Conservation (phyloP, 2,329 filamentous ascomycete species). For the Fusarium longipes region DNA sequence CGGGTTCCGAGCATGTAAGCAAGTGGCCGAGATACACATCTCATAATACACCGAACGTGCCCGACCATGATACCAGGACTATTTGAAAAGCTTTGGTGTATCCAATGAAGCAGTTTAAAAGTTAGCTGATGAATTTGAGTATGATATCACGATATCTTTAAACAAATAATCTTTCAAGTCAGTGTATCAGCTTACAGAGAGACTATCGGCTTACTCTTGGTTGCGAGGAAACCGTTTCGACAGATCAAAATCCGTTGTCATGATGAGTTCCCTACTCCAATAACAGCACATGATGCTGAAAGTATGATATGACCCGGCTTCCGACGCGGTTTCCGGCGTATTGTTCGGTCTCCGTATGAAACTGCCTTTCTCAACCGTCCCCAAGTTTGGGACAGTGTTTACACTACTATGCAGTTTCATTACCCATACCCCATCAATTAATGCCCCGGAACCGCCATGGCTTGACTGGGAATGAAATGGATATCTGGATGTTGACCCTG, state of each 20-base stretch:
- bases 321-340: slow-evolving; percentile 34
- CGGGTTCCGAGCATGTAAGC: slow-evolving; percentile 35
- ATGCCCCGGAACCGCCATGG: slow-evolving; percentile 15
- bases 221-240: background rate
- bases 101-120: background rate
- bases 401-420: slow-evolving; percentile 11
- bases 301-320: slow-evolving; percentile 23
- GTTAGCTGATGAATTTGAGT: background rate
- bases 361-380: slow-evolving; percentile 24
- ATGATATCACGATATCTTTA: background rate
- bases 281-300: background rate
- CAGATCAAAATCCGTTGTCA: background rate
- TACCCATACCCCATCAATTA: slow-evolving; percentile 24
- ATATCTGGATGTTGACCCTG: background rate
- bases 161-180: background rate
- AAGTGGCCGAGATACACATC: background rate
- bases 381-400: slow-evolving; percentile 1
- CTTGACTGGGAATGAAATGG: slow-evolving; percentile 26
- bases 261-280: background rate
- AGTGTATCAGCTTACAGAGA: background rate
- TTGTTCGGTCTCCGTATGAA: slow-evolving; percentile 34
- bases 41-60: background rate
- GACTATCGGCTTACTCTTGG: background rate
- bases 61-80: background rate
- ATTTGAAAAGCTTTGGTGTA: background rate